These are phyloP conservation scores for Eucalyptus caleyi DNA, from an alignment of 345 rosid genomes.

Conservation along the genomic window DNA sequence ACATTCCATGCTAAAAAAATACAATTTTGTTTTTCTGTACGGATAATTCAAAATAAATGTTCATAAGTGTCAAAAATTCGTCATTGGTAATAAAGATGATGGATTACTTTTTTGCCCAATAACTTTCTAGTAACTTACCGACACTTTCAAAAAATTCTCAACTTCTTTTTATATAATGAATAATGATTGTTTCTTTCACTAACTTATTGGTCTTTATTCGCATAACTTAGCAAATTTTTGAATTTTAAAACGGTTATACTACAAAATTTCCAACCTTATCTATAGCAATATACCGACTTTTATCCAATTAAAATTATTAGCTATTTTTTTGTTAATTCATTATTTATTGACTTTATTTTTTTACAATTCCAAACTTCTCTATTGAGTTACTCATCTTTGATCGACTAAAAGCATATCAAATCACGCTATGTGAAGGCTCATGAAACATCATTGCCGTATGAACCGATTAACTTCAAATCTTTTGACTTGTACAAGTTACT, in stretches of 20 bases:
- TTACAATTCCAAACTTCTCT: background rate
- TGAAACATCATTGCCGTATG: fast-evolving
- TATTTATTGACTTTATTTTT: background rate
- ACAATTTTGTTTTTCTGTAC: background rate
- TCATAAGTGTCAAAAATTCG: background rate
- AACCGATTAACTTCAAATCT: background rate
- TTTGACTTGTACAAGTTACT: fast-evolving
- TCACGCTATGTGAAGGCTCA: background rate
- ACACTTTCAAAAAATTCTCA: background rate
- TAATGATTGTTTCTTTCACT: background rate
- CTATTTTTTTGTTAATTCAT: background rate
- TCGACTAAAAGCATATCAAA: background rate
- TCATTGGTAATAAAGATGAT: background rate
- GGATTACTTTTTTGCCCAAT: background rate
- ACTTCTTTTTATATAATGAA: background rate
- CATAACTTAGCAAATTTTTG: background rate
- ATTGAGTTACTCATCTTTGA: background rate
- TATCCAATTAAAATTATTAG: background rate
- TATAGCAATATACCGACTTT: background rate
- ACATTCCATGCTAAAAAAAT: background rate
- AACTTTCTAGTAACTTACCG: background rate
- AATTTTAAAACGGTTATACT: background rate
- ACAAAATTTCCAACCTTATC: background rate
- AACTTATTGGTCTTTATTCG: background rate
- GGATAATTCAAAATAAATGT: background rate